Base-by-base conservation (phyloP, 106 monocot genomes). In the Chionographis japonica region DNA sequence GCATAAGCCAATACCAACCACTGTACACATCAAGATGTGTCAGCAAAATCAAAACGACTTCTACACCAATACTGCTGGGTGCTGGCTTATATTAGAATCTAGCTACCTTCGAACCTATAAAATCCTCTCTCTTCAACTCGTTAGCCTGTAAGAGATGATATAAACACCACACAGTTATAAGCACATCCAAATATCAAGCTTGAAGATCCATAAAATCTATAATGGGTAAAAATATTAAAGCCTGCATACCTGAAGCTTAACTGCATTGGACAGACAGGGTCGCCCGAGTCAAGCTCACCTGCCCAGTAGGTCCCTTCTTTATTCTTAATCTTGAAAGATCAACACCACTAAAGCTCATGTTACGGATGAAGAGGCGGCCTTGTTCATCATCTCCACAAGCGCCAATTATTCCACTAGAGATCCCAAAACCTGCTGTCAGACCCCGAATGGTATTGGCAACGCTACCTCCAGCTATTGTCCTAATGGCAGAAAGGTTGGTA, bases 381-480 rank as follows among this genome's bases (percentile, higher is more conserved):
- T 88, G 84, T 9, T 85, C 83, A 57, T 94, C 94, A 71, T 94
- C 90, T 4, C 94, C 94, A 81, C 85, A 90, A 16, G 94, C 94
- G 66, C 88, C 83, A 9, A 94, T 81, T 13, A 94, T 85, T 75
- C 90, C 94, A 60, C 75, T 78, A 4, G 87, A 83, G 69, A 94
- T 53, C 11, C 85, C 88, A 83, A 94, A 94, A 38, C 94, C 94
- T 38, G 75, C 83, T 3, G 63, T 46, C 3, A 94, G 83, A 7
- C 94, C 94, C 36, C 94, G 80, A 17, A 94, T 77, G 5, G 90
- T 94, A 70, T 94, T 94, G n/a, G 88, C 81, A 16, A 94, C 81
- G 68, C 94, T 94, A 14, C 94, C 94, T 39, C 94, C 94, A 53
- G 90, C 94, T 37, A 79, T 85, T n/a, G 85, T 88, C 75, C 75